These are phyloP conservation scores for Talaromyces nanjingensis DNA, from an alignment of 495 filamentous ascomycete species.

Conservation along the genomic window DNA sequence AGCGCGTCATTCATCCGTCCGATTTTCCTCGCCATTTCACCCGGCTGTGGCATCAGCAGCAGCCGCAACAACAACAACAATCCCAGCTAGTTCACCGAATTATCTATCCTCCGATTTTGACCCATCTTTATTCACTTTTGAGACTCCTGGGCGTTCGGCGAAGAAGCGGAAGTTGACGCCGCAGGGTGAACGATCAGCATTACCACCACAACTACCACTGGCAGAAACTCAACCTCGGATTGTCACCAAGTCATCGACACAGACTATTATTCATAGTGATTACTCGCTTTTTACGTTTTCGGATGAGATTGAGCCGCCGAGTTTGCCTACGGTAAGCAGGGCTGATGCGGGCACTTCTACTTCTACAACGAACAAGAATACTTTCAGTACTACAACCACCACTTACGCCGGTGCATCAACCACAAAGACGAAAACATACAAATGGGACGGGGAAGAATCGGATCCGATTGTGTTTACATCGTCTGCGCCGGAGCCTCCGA, in stretches of 20 bases:
- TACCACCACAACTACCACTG: neutral
- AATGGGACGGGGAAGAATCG: slow-evolving; percentile 24
- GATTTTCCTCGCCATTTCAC: neutral
- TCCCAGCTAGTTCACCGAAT: neutral
- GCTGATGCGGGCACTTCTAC: neutral
- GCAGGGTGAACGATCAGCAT: neutral
- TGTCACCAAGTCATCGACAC: neutral
- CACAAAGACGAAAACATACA: slow-evolving; percentile 12
- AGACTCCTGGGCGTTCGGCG: slow-evolving; percentile 25
- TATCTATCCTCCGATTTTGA: slow-evolving; percentile 50
- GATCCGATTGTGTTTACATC: slow-evolving; percentile 52
- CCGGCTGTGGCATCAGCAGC: neutral
- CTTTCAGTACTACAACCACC: slow-evolving; percentile 11
- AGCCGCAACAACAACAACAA: neutral
- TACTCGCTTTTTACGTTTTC: slow-evolving; percentile 26
- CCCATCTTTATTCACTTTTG: slow-evolving; percentile 24
- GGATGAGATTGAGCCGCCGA: slow-evolving; percentile 19
- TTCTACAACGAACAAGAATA: neutral
- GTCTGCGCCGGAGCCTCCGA: slow-evolving; percentile 26
- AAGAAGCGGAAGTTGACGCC: slow-evolving; percentile 37
- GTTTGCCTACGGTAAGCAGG: neutral
- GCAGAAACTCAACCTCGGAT: neutral
- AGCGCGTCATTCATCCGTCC: slow-evolving; percentile 1
- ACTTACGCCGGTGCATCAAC: slow-evolving; percentile 15
- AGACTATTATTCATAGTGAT: slow-evolving; percentile 10